Percentiles rank a stretch among this genome's conserved stretches.
Evolutionary conservation across 2,329 filamentous ascomycete species (phyloP).

Genomic region (Gaeumannomyces tritici): DNA sequence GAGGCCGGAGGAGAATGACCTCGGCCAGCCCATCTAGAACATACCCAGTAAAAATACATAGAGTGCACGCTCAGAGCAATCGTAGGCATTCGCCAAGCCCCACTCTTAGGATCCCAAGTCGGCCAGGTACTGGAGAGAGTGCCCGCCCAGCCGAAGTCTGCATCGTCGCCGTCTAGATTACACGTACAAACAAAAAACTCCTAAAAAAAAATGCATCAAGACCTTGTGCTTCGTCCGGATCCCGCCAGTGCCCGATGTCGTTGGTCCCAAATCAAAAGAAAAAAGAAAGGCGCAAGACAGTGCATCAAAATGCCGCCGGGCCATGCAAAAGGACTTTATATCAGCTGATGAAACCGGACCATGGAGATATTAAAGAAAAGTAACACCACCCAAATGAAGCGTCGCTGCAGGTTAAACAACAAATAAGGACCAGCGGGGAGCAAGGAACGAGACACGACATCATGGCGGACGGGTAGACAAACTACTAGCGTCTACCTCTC

Average conservation of each 20-base stretch:
- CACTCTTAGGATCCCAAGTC: not conserved
- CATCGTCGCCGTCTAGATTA: not conserved
- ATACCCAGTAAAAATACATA: too few relatives aligned
- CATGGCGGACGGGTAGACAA: not conserved
- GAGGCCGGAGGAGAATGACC: too few relatives aligned
- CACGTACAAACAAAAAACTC: not conserved
- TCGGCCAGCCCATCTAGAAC: too few relatives aligned
- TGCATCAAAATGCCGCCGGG: not conserved
- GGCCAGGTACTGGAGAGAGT: not conserved
- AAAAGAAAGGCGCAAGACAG: not conserved
- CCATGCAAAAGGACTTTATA: not conserved
- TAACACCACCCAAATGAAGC: not conserved
- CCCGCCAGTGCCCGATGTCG: not conserved
- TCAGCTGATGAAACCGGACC: not conserved
- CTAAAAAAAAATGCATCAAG: not conserved
- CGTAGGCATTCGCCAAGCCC: too few relatives aligned
- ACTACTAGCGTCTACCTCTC: conserved; percentile 14
- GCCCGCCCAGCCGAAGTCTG: not conserved
- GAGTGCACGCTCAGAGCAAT: too few relatives aligned
- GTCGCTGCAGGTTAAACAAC: not conserved
- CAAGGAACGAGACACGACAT: not conserved
- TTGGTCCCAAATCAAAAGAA: not conserved
- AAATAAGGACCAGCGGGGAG: not conserved
- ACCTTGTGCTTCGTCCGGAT: not conserved
- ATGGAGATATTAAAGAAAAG: not conserved